phyloP scores from a whole-genome alignment of 805 yeast genomes.

The Candida khao-thaluensis region DNA sequence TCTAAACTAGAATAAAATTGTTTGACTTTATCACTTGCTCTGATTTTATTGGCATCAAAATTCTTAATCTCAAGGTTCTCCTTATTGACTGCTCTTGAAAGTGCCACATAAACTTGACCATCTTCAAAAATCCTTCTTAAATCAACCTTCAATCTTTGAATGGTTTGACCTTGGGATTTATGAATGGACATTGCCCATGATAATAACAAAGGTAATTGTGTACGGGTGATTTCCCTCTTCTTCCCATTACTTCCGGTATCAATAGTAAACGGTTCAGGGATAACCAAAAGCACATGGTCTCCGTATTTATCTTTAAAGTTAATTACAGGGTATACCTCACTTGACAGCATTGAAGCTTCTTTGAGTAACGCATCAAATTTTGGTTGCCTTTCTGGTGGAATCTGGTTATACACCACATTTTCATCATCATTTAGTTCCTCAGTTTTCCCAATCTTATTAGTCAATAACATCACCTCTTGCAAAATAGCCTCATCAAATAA shows the following conservation, averaged over 20 bases:
- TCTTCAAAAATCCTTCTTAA: slow-evolving; percentile 66
- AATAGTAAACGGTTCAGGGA: slow-evolving; percentile 34
- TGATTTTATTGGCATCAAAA: slow-evolving; percentile 56
- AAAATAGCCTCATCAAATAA: slow-evolving; percentile 19
- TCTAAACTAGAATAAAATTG: slow-evolving; percentile 25
- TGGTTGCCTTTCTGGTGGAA: slow-evolving; percentile 26
- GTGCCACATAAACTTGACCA: slow-evolving; percentile 83
- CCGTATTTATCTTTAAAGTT: slow-evolving; percentile 41
- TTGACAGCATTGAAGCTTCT: slow-evolving; percentile 15
- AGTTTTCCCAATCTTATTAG: slow-evolving; percentile 23
- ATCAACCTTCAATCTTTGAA: slow-evolving; percentile 68
- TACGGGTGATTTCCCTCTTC: slow-evolving; percentile 35
- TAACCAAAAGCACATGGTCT: slow-evolving; percentile 20
- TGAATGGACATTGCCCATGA: slow-evolving; percentile 87
- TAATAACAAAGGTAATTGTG: slow-evolving; percentile 66
- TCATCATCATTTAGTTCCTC: slow-evolving; percentile 21
- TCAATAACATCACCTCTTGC: slow-evolving; percentile 24
- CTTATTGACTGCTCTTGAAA: slow-evolving; percentile 72
- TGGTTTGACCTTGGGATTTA: slow-evolving; percentile 83
- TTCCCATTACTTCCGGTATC: slow-evolving; percentile 17
- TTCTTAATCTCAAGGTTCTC: slow-evolving; percentile 65
- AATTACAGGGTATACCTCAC: slow-evolving; percentile 43
- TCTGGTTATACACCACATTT: slow-evolving; percentile 15
- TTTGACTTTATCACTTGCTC: slow-evolving; percentile 34
- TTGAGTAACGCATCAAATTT: slow-evolving; percentile 21